Evolutionary conservation across 352 stramenopile species (phyloP).

Genomic region (Globisporangium nunn): DNA sequence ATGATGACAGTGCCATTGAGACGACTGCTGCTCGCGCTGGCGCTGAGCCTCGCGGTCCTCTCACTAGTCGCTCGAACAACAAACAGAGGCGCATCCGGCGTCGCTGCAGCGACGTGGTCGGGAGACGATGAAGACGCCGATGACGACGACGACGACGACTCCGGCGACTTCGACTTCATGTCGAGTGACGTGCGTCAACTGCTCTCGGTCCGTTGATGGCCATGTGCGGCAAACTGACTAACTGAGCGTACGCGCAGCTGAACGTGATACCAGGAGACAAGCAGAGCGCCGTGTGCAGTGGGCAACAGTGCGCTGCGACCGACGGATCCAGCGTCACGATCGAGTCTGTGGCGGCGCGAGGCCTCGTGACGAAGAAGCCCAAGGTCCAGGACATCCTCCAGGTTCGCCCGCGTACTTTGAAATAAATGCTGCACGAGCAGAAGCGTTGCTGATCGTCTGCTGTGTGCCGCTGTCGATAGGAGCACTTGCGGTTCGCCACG

Average conservation of each 20-base stretch:
- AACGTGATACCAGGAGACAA: not conserved
- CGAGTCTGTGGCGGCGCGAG: constrained; percentile 31
- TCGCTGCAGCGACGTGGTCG: not conserved
- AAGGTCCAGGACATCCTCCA: constrained; percentile 37
- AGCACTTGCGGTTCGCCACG: constrained; percentile 27
- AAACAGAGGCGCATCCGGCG: not conserved
- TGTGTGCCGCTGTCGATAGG: constrained; percentile 5
- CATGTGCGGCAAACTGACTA: no score
- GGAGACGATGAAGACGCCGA: constrained; percentile 1
- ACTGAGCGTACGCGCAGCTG: not conserved
- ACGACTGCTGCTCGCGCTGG: constrained; percentile 6
- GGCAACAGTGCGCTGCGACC: constrained; percentile 21
- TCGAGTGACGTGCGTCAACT: constrained; percentile 15
- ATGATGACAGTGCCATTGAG: not conserved
- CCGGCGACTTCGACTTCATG: constrained; percentile 33
- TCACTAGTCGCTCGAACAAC: not conserved
- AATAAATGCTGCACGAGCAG: no score
- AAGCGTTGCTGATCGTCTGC: not conserved
- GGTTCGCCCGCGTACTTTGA: constrained; percentile 1
- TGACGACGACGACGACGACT: constrained; percentile 23
- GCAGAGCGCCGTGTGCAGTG: constrained; percentile 15
- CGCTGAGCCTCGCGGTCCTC: constrained; percentile 8
- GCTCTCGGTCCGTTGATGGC: not conserved
- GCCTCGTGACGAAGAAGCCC: constrained; percentile 44
- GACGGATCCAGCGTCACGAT: constrained; percentile 5